A percentile compares a stretch with the other conserved stretches of the same genome.
phyloP scores from a whole-genome alignment of 164 flowering plant species.

The Vitis labrusca region DNA sequence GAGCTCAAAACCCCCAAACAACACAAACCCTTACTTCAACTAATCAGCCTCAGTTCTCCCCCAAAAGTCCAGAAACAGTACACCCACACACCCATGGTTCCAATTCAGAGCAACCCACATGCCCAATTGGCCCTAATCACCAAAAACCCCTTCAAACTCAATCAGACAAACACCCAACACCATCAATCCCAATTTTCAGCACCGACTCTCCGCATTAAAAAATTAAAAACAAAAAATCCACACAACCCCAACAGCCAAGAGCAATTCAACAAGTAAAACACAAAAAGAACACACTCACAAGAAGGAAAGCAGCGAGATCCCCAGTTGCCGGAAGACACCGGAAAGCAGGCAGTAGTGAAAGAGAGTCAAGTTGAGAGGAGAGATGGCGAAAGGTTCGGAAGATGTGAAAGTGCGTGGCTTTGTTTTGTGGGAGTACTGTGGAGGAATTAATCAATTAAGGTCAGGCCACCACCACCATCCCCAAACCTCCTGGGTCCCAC shows the following conservation, averaged over 20 bases:
- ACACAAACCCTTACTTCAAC: not conserved
- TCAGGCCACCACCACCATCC: not conserved
- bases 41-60: constrained; percentile 46
- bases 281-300: too few species aligned
- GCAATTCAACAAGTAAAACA: too few species aligned
- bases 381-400: too few species aligned
- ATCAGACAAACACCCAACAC: constrained; percentile 1
- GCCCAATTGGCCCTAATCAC: constrained; percentile 23
- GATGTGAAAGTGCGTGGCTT: not conserved
- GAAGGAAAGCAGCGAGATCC: too few species aligned
- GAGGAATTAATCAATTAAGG: too few species aligned
- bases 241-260: too few species aligned
- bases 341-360: too few species aligned
- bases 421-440: not conserved
- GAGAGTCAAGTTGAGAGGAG: too few species aligned
- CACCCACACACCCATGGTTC: constrained; percentile 47
- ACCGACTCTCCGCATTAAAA: too few species aligned
- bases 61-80: constrained; percentile 49
- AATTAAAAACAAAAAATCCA: too few species aligned
- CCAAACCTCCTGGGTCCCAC: not conserved
- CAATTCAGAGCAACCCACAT: constrained; percentile 57
- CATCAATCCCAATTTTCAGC: not conserved
- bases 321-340: too few species aligned
- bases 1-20: constrained; percentile 7
- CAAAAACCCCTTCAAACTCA: not conserved